phyloP scores from a whole-genome alignment of 2,329 filamentous ascomycete genomes.

The Beauveria medogensis region DNA sequence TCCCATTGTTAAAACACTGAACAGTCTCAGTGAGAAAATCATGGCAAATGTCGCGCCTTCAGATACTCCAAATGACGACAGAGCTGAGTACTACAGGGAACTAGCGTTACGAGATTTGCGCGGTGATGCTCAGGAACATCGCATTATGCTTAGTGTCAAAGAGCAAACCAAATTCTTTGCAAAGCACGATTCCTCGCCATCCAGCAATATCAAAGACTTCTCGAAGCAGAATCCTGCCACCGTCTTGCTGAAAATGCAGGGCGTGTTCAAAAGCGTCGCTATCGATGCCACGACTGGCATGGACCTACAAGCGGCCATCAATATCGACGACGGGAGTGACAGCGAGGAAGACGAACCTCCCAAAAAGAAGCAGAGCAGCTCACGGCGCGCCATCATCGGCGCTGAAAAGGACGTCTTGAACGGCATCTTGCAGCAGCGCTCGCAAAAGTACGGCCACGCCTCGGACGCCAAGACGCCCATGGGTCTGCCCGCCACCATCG shows the following conservation, averaged over 20 bases:
- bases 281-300: conserved; percentile 41
- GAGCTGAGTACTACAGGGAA: conserved; percentile 64
- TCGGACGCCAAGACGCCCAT: conserved; percentile 43
- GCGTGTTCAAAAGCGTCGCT: conserved; percentile 49
- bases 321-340: conserved; percentile 62
- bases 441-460: conserved; percentile 46
- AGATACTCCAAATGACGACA: conserved; percentile 57
- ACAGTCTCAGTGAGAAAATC: conserved; percentile 86
- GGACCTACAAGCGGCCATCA: conserved; percentile 56
- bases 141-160: conserved; percentile 78
- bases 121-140: conserved; percentile 63
- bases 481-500: conserved; percentile 45
- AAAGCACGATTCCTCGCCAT: conserved; percentile 41
- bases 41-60: conserved; percentile 78
- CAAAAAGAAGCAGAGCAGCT: conserved; percentile 55
- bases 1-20: conserved; percentile 82
- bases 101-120: conserved; percentile 74
- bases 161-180: conserved; percentile 81
- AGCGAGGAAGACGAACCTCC: conserved; percentile 50
- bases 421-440: conserved; percentile 53
- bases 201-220: conserved; percentile 45
- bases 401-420: conserved; percentile 60
- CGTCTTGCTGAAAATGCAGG: conserved; percentile 56
- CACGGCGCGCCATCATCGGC: conserved; percentile 54
- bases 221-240: conserved; percentile 61